A percentile compares a stretch with the other conserved stretches of the same genome.
These are phyloP conservation scores for Leucaena leucocephala DNA, from an alignment of 306 rosid species.

Conservation along the genomic window DNA sequence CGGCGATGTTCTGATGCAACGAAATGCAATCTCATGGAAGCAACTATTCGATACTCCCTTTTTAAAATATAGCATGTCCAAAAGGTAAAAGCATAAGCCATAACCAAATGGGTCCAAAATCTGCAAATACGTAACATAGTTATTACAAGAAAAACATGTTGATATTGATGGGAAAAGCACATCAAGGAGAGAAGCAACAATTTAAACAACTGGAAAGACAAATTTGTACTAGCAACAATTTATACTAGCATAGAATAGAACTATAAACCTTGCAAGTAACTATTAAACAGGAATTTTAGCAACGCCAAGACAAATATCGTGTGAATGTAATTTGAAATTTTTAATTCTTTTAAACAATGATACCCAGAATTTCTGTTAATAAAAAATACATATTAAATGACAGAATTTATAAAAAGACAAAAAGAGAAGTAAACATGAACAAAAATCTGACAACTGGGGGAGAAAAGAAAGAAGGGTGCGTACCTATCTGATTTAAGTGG, in stretches of 20 bases:
- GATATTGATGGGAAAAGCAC: not conserved
- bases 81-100: constrained; percentile 94
- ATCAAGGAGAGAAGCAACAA: not conserved
- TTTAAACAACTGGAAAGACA: not conserved
- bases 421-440: not conserved
- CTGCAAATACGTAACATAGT: constrained; percentile 53
- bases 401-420: constrained; percentile 2
- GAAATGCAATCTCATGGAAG: constrained; percentile 87
- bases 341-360: constrained; percentile 6
- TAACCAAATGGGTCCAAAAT: constrained; percentile 96
- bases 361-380: constrained; percentile 11
- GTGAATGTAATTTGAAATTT: not conserved
- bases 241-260: not conserved
- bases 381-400: constrained; percentile 17
- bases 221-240: no score
- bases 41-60: constrained; percentile 79
- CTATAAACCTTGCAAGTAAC: not conserved
- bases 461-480: constrained; percentile 3
- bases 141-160: constrained; percentile 26
- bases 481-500: constrained; percentile 85
- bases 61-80: constrained; percentile 89
- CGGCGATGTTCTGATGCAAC: constrained; percentile 84
- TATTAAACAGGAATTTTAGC: not conserved
- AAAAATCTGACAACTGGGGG: not conserved
- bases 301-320: not conserved